Evolutionary conservation across 805 yeast species (phyloP), one percentile per base, ranked within the genome.

Genomic region (Candida michaelii): DNA sequence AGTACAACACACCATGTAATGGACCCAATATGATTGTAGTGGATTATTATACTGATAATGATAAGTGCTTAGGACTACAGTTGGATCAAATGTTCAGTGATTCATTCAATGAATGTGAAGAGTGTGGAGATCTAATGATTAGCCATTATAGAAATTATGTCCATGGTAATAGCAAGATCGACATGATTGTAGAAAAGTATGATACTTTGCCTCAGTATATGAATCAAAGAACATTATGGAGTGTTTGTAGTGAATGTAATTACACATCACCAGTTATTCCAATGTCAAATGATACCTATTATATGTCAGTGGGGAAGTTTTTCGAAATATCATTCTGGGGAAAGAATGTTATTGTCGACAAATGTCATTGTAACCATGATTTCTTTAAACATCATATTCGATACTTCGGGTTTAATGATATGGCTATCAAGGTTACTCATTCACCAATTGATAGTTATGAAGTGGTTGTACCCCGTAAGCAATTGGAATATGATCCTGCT

Each of bases 271-370:
- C 97, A 0, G 80, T 85, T 5, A 65, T 83, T 11, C 86, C 87
- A 14, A 80, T 95, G 83, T 85, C 86, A 53, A 91, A 89, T 37
- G 82, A 82, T 30, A 82, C 97, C 0, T 90, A 95, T 83, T 89
- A 83, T 55, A 83, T 82, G 49, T 91, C 98, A 0, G 83, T 93
- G 62, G 99, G 98, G 0, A 95, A 95, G 57, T 93, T 86, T 58
- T 67, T 93, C 17, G 98, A 93, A 65, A 67, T 90, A 16, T 71
- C 85, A 23, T 90, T 90, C 58, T 89, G 95, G 86, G 73, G 73
- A 3, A 55, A 58, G 16, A 54, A 60, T 37, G 64, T 69, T 2
- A 45, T 46, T 5, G 42, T 52, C 17, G 51, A 49, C 13, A 30
- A 41, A 14, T 37, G 50, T 30, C 71, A 75, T 15, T 93, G 99